Evolutionary conservation across 1,284 basidiomycete species (phyloP).

Genomic region (Amylostereum chailletii): DNA sequence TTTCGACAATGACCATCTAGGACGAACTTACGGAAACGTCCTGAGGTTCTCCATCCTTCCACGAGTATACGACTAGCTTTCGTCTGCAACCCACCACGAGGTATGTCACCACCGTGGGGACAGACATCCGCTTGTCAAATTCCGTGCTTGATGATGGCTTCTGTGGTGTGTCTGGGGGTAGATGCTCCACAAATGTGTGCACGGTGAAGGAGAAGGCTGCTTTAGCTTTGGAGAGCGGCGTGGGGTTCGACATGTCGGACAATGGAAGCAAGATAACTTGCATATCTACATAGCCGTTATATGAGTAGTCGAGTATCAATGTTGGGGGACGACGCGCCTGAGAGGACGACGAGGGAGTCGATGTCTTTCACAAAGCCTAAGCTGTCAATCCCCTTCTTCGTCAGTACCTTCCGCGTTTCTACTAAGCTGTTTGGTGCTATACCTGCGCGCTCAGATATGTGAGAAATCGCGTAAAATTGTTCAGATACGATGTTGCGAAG

Average conservation of each 20-base stretch:
- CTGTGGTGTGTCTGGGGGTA: constrained; percentile 16
- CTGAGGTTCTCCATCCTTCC: constrained; percentile 80
- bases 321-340: constrained; percentile 48
- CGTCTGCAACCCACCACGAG: constrained; percentile 83
- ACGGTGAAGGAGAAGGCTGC: constrained; percentile 76
- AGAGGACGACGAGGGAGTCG: constrained; percentile 73
- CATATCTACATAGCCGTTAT: constrained; percentile 36
- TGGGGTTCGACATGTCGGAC: constrained; percentile 60
- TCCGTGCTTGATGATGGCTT: constrained; percentile 15
- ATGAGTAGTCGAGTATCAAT: neutral
- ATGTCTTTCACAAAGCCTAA: constrained; percentile 78
- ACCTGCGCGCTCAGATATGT: constrained; percentile 12
- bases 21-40: constrained; percentile 50
- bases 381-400: constrained; percentile 74
- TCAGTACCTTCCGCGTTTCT: constrained; percentile 59
- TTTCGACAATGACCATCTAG: constrained; percentile 8
- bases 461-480: constrained; percentile 2
- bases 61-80: constrained; percentile 79
- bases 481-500: neutral
- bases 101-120: constrained; percentile 61
- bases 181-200: constrained; percentile 51
- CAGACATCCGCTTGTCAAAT: constrained; percentile 30
- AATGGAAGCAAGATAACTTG: constrained; percentile 57
- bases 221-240: constrained; percentile 65
- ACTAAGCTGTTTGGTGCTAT: constrained; percentile 39